Evolutionary conservation across 768 basidiomycete species (phyloP), one percentile per base, ranked within the genome.

Genomic region (Trametes punicea): DNA sequence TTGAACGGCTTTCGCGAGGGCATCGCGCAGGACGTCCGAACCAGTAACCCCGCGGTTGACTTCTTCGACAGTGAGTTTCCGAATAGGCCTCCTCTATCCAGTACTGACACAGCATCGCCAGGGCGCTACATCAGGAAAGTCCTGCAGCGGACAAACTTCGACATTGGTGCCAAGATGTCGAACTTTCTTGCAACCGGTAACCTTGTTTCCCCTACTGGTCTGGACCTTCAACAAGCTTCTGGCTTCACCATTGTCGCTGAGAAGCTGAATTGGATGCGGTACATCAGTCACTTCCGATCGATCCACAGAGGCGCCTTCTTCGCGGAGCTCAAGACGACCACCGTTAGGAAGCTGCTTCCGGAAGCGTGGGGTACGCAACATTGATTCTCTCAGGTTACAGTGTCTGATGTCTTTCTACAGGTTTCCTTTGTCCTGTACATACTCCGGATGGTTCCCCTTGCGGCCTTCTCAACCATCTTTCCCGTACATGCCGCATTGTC

Each of bases 271-370:
- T 99, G 97, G 85, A 87, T 90, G 63, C 93, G 97, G 33, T 99
- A 98, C 71, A 93, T 99, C 71, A 90, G 90, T 67, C 97, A 99
- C 74, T 99, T 99, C 78, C 81, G 97, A 55, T 97, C 91, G 71
- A 93, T 99, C 27, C 97, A 99, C 74, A 91, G 97, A 73, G 97
- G 97, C 70, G 94, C 97, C 33, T 99, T 99, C 82, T 99, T 99
- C 69, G 91, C 95, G 6, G 94, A 98, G 70, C 83, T 98, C 51
- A 98, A 98, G 77, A 99, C 97, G 1, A 99, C 97, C 0, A 87
- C 93, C 20, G 97, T 99, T 52, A 87, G 97, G 60, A 98, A 98
- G 71, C 76, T 99, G 47, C 76, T 98, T 16, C 97, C 97, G 21
- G 97, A 99, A 73, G 90, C 96, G 30, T 99, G 97, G 97, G 97